phyloP scores from a whole-genome alignment of 257 asterid genomes.

The Eucommia ulmoides region DNA sequence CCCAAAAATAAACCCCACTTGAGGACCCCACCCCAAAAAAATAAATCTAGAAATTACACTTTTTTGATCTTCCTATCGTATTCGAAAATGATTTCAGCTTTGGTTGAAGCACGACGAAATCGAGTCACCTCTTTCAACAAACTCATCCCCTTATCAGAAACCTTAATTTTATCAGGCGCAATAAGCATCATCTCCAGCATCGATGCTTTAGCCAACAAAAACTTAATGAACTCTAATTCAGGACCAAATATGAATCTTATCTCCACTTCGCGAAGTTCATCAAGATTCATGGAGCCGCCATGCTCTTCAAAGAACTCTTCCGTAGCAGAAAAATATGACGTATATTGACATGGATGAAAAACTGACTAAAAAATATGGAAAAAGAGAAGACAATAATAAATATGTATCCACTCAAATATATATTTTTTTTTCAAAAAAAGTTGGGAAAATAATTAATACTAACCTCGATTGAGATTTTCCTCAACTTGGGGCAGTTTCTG shows the following conservation, averaged over 20 bases:
- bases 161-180: neutral
- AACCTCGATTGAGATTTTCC: slow-evolving; percentile 3
- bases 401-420: slow-evolving; percentile 17
- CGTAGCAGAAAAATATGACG: too few relatives aligned
- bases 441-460: too few relatives aligned
- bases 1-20: too few relatives aligned
- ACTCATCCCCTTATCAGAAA: neutral
- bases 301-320: neutral
- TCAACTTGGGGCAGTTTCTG: slow-evolving; percentile 15
- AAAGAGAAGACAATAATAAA: too few relatives aligned
- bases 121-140: neutral
- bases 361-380: too few relatives aligned
- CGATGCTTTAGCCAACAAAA: neutral
- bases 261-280: neutral
- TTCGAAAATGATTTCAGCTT: neutral
- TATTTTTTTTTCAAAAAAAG: slow-evolving; percentile 34
- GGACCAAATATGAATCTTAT: neutral
- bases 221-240: neutral
- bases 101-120: neutral
- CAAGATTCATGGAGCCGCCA: neutral
- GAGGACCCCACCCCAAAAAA: neutral
- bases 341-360: neutral
- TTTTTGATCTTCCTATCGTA: neutral
- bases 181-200: neutral
- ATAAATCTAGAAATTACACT: too few relatives aligned